These are phyloP conservation scores for Pyrus betulifolia DNA, from an alignment of 306 rosid genomes.

Conservation along the genomic window DNA sequence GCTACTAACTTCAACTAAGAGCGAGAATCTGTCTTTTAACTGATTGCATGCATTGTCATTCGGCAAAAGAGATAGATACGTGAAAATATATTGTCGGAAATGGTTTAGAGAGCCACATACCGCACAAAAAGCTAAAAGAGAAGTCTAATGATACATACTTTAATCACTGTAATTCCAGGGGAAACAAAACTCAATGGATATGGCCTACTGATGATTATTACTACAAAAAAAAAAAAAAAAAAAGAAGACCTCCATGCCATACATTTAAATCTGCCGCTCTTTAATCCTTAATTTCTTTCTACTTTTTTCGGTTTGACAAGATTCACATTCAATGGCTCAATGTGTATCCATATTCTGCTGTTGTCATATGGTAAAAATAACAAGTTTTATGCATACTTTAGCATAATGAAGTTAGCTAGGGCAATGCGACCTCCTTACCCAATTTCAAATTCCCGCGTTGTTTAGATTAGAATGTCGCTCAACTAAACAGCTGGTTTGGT, in stretches of 20 bases:
- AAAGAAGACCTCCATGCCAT: not conserved
- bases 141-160: not conserved
- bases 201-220: slow-evolving; percentile 29
- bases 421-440: too few relatives aligned
- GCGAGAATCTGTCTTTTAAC: slow-evolving; percentile 1
- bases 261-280: not conserved
- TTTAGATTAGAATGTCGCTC: not conserved
- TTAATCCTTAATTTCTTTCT: not conserved
- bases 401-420: too few relatives aligned
- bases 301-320: not conserved
- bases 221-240: not conserved
- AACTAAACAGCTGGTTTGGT: not conserved
- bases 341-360: not conserved
- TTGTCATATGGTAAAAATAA: not conserved
- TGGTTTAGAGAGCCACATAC: not conserved
- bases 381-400: too few relatives aligned
- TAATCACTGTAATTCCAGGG: not conserved
- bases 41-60: too few relatives aligned
- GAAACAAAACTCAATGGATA: slow-evolving; percentile 34
- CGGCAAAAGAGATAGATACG: too few relatives aligned
- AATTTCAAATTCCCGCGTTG: too few relatives aligned
- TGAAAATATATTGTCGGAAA: too few relatives aligned
- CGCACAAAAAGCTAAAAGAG: slow-evolving; percentile 2
- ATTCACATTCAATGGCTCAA: not conserved
- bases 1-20: slow-evolving; percentile 4